Base-by-base conservation (phyloP, 495 filamentous ascomycete genomes). In the Penicillium manginii region DNA sequence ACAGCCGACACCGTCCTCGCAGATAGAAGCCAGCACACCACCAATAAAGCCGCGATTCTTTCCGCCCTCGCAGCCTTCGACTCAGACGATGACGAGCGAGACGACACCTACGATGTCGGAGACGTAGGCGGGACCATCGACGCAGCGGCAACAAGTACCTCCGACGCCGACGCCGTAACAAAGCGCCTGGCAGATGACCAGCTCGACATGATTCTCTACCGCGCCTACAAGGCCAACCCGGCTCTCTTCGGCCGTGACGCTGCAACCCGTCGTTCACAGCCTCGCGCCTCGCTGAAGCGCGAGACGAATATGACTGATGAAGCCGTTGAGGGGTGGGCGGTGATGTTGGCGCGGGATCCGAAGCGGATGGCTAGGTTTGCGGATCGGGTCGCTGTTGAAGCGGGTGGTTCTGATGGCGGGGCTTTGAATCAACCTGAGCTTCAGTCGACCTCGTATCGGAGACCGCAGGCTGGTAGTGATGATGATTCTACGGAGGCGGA, bases 251-350 rank as follows among this genome's bases (percentile, higher is more conserved):
- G 72, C 2, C 83, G 93, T 7, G 89, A 90, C 54, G 78, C 85
- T 0, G 78, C 76, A 8, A 90, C 90, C 3, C 80, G 92, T 52
- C 78, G 89, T 56, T 78, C 87, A 0, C 76, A 82, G 35, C 73
- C 82, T 2, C 76, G 94, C 51, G 72, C 65, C 6, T 75, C 76
- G n/a, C 72, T 98, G 40, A 91, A 86, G 63, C 80, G 80, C 15
- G 87, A 91, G 61, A 96, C 91, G 11, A 88, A 86, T 9, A 89
- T 96, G 90, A 94, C 91, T 1, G 93, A 98, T 61, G 94, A 98
- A 69, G 88, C 86, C 7, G 90, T 98, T 43, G 94, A 98, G 70
- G 94, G 94, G 14, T 98, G 92, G 92, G 90, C 81, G 3, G 72
- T 96, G 22, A 96, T 98, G 91, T 67, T 96, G 2, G 67, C 70